Percentiles rank a stretch among this genome's conserved stretches.
phyloP scores from a whole-genome alignment of 495 filamentous ascomycete species.

The Trichoderma gamsii region DNA sequence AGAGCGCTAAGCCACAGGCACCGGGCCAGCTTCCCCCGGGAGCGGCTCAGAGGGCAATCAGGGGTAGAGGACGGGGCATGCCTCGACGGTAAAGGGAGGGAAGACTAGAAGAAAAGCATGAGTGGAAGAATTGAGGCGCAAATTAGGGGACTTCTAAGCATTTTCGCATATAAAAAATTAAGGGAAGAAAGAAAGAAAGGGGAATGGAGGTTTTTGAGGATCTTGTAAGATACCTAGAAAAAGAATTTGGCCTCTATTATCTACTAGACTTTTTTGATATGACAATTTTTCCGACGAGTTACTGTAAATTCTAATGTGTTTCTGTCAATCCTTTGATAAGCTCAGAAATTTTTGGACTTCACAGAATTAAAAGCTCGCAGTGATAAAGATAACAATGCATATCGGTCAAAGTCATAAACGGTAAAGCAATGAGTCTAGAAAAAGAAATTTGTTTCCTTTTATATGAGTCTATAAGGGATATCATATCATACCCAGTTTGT shows the following conservation, averaged over 20 bases:
- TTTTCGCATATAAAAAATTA: slow-evolving; percentile 12
- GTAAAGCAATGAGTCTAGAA: too few species aligned
- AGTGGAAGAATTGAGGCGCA: slow-evolving; percentile 12
- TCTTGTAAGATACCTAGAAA: slow-evolving; percentile 17
- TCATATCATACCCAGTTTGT: neutral
- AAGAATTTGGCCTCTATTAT: slow-evolving; percentile 12
- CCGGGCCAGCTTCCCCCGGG: slow-evolving; percentile 79
- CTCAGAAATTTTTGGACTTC: too few species aligned
- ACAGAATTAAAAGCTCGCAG: too few species aligned
- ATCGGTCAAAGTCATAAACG: too few species aligned
- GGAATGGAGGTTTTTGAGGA: slow-evolving; percentile 10
- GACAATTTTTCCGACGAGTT: neutral
- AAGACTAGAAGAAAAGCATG: neutral
- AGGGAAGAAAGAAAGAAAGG: slow-evolving; percentile 11
- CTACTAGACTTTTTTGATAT: slow-evolving; percentile 11
- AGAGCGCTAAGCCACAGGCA: slow-evolving; percentile 73
- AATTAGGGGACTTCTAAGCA: neutral
- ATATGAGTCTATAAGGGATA: slow-evolving; percentile 7
- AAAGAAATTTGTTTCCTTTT: neutral
- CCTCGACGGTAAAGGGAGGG: slow-evolving; percentile 57
- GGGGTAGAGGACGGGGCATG: slow-evolving; percentile 82
- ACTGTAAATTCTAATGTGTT: neutral
- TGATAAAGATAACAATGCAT: too few species aligned
- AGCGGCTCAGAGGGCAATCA: slow-evolving; percentile 83
- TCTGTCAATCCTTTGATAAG: neutral